A percentile compares a stretch with the other conserved stretches of the same genome.
These are phyloP conservation scores for Penicillium sp. DNA, from an alignment of 2,329 filamentous ascomycete species.

Conservation along the genomic window DNA sequence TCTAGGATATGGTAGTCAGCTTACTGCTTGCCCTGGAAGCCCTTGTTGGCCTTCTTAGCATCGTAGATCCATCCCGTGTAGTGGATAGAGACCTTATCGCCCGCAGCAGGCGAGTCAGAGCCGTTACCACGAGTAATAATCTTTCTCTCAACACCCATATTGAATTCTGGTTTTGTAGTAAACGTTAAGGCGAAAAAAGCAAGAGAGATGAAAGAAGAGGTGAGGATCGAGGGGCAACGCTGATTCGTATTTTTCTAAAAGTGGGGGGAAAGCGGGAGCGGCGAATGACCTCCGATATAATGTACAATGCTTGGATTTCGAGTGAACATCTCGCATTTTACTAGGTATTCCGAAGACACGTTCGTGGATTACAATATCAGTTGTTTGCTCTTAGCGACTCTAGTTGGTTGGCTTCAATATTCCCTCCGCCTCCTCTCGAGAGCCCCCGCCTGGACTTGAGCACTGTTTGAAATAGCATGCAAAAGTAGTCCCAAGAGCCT, in stretches of 20 bases:
- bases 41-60: constrained; percentile 57
- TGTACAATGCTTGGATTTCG: not conserved
- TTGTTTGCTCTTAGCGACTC: not conserved
- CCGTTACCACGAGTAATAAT: constrained; percentile 53
- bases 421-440: not conserved
- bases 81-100: constrained; percentile 78
- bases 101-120: constrained; percentile 58
- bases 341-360: not conserved
- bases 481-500: no score
- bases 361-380: no score
- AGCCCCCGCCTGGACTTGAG: not conserved
- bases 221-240: constrained; percentile 14
- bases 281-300: not conserved
- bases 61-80: constrained; percentile 88
- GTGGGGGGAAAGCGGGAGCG: constrained; percentile 12
- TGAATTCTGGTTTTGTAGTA: constrained; percentile 1
- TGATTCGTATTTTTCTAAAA: constrained; percentile 18
- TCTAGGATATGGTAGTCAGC: constrained; percentile 25
- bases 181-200: not conserved
- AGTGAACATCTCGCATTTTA: not conserved
- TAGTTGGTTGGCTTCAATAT: not conserved
- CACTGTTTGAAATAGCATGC: not conserved
- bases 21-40: constrained; percentile 68
- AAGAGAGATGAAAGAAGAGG: not conserved
- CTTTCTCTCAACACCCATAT: constrained; percentile 25